Conservation (phyloP, 179 eudicot species). For the Spergularia azorica region DNA sequence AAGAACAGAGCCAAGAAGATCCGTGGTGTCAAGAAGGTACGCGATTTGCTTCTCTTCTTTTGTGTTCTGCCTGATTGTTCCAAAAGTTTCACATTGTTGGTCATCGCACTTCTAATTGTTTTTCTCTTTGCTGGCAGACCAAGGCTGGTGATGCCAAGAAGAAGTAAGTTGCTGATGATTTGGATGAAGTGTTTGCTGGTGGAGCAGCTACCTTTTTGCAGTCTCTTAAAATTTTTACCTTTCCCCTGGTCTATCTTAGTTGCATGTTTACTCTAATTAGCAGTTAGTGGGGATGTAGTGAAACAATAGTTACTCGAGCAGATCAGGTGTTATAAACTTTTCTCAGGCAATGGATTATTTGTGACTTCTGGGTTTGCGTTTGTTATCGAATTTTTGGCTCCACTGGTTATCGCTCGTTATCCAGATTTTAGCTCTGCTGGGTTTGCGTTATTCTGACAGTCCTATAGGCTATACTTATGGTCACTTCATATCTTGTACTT, state of each 20-base stretch:
- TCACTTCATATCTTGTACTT: no score
- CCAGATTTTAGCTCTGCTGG: background rate
- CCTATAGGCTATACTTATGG: no score
- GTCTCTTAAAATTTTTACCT: background rate
- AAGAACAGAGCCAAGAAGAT: conserved; percentile 95
- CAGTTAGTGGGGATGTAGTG: background rate
- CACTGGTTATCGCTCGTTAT: no score
- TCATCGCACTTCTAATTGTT: background rate
- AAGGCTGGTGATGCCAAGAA: conserved; percentile 19
- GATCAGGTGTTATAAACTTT: background rate
- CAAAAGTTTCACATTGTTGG: background rate
- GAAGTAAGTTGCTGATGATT: conserved; percentile 3
- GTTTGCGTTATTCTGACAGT: no score
- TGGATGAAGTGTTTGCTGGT: background rate
- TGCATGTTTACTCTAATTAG: background rate
- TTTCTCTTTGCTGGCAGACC: background rate
- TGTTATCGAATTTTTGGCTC: background rate
- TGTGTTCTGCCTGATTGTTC: background rate
- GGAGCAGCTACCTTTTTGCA: background rate
- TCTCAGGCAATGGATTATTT: conserved; percentile 5
- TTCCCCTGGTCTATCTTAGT: background rate
- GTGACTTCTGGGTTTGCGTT: background rate
- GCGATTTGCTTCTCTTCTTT: background rate
- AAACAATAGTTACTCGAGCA: background rate
- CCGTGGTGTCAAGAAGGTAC: conserved; percentile 95